phyloP scores from a whole-genome alignment of 2,329 filamentous ascomycete genomes.

The Aspergillus terreus region DNA sequence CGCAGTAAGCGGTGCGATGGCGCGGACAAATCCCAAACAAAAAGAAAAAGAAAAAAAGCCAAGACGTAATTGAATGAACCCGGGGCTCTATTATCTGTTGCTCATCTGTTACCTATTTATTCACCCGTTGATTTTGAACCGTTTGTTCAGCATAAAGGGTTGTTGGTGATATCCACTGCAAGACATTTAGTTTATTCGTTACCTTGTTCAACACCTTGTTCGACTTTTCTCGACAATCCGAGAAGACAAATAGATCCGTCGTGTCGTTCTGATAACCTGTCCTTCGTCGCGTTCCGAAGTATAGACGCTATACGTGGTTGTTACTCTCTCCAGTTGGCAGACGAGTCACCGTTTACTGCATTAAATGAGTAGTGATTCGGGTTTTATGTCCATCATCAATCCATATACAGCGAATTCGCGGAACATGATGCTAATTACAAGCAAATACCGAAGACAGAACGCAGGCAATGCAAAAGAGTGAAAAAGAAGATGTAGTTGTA shows the following conservation, averaged over 20 bases:
- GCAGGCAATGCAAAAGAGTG: conserved; percentile 3
- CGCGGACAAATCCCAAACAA: conserved; percentile 2
- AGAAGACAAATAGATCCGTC: background rate
- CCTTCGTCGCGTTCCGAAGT: background rate
- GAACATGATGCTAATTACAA: too few relatives aligned
- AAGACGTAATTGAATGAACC: background rate
- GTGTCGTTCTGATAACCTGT: background rate
- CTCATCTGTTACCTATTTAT: background rate
- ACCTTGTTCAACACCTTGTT: background rate
- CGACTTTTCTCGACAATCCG: background rate
- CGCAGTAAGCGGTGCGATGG: conserved; percentile 18
- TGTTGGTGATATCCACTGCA: background rate
- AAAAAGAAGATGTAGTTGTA: conserved; percentile 3
- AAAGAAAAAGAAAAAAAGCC: background rate
- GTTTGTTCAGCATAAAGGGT: background rate
- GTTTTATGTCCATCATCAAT: background rate
- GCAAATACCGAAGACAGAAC: background rate
- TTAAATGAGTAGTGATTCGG: too few relatives aligned
- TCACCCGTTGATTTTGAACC: background rate
- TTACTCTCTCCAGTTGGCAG: background rate
- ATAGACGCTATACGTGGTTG: background rate
- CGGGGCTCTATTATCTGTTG: background rate
- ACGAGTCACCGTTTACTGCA: too few relatives aligned
- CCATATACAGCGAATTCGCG: background rate
- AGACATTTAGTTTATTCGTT: background rate